These are phyloP conservation scores for Apiospora aurea DNA, from an alignment of 2,329 filamentous ascomycete species.

Conservation along the genomic window DNA sequence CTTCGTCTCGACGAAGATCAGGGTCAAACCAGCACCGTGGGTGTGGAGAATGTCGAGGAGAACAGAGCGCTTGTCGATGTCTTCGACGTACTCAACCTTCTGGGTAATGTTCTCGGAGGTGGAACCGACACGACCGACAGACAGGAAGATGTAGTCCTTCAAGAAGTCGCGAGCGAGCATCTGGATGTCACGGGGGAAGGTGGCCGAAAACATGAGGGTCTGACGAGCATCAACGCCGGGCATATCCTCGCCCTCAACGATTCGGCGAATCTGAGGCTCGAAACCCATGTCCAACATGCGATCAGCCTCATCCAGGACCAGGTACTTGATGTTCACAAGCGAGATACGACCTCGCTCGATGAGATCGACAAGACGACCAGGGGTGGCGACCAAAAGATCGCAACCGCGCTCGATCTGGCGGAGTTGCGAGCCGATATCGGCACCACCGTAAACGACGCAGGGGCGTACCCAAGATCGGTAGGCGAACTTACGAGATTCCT, in stretches of 20 bases:
- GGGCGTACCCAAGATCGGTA: conserved; percentile 99
- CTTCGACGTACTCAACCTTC: conserved; percentile 97
- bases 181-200: conserved; percentile 98
- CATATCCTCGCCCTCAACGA: conserved; percentile 99
- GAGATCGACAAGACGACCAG: conserved; percentile 95
- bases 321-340: conserved; percentile 97
- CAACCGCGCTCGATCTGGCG: conserved; percentile 97
- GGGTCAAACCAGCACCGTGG: conserved; percentile 84
- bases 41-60: conserved; percentile 97
- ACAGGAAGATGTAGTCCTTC: conserved; percentile 99
- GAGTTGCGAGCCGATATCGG: conserved; percentile 97
- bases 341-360: conserved; percentile 99
- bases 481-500: conserved; percentile 96
- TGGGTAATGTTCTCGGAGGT: conserved; percentile 99
- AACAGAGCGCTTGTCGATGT: conserved; percentile 96
- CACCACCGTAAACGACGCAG: conserved; percentile 98
- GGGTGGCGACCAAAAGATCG: conserved; percentile 95
- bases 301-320: conserved; percentile 98
- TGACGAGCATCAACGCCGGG: conserved; percentile 82
- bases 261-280: conserved; percentile 98
- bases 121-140: conserved; percentile 96
- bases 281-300: conserved; percentile 99
- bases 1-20: conserved; percentile 99
- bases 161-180: conserved; percentile 98
- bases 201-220: conserved; percentile 99